Conservation (phyloP, 2,329 filamentous ascomycete species). For the Alternaria alternata region DNA sequence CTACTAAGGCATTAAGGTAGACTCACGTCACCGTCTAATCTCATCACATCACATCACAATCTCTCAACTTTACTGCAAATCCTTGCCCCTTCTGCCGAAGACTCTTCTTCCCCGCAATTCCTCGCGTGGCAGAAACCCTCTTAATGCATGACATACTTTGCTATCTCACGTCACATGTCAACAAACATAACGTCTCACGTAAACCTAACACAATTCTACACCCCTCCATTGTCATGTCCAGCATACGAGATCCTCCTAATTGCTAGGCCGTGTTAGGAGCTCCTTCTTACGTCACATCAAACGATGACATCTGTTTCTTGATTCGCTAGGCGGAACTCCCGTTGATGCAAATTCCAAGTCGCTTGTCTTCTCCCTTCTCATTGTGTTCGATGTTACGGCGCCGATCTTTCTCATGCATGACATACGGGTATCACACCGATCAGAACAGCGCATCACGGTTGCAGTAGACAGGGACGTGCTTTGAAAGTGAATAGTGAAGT, state of each 20-base stretch:
- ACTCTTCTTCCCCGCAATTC: neutral
- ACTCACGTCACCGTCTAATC: neutral
- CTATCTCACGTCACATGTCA: neutral
- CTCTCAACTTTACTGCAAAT: neutral
- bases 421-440: constrained; percentile 3
- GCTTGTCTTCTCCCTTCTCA: neutral
- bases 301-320: neutral
- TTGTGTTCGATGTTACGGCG: neutral
- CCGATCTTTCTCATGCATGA: neutral
- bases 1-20: neutral
- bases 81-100: neutral
- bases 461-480: neutral
- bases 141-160: neutral
- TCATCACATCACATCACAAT: constrained; percentile 3
- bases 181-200: neutral
- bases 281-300: neutral
- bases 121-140: constrained; percentile 1
- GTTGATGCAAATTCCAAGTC: neutral
- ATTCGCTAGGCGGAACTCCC: neutral
- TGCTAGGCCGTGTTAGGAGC: neutral
- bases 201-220: neutral
- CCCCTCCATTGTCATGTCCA: neutral
- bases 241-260: neutral
- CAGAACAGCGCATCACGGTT: neutral
- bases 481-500: neutral